These are phyloP conservation scores for Lentinus tigrinus DNA, from an alignment of 768 basidiomycete species.

Conservation along the genomic window DNA sequence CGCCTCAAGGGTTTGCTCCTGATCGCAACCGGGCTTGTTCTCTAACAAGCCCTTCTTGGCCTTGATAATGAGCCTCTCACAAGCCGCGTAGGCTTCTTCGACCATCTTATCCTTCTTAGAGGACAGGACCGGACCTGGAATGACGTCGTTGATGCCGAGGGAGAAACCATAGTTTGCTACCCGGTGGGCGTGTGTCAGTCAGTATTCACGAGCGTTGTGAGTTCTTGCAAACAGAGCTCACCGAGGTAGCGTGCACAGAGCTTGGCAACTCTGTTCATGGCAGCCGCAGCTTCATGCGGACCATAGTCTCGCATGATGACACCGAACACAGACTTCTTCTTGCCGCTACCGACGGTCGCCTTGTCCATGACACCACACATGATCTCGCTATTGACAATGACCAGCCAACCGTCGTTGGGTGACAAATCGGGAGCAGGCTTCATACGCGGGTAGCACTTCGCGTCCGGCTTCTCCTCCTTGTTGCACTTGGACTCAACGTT, in stretches of 20 bases:
- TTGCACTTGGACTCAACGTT: conserved; percentile 97
- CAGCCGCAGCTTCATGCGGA: conserved; percentile 86
- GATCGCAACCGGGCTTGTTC: conserved; percentile 96
- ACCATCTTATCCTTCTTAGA: conserved; percentile 83
- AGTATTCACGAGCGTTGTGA: background rate
- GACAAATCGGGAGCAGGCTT: conserved; percentile 79
- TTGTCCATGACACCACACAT: conserved; percentile 99
- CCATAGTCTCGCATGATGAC: conserved; percentile 98
- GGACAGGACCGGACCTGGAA: conserved; percentile 84
- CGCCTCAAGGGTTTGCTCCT: conserved; percentile 97
- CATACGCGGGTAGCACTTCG: conserved; percentile 61
- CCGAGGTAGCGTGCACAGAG: conserved; percentile 92
- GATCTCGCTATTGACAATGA: conserved; percentile 95
- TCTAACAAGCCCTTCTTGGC: conserved; percentile 91
- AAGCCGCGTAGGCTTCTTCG: conserved; percentile 83
- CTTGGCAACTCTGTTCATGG: conserved; percentile 96
- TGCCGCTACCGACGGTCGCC: conserved; percentile 94
- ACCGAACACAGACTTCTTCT: conserved; percentile 99
- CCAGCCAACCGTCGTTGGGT: conserved; percentile 97
- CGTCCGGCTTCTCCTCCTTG: conserved; percentile 76
- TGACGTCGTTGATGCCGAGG: conserved; percentile 97
- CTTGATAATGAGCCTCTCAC: conserved; percentile 80
- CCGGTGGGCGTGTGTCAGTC: conserved; percentile 11
- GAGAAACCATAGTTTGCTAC: conserved; percentile 96
- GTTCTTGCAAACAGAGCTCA: conserved; percentile 30